Conservation (phyloP, 2,329 filamentous ascomycete genomes). For the Nigrospora sphaerica region DNA sequence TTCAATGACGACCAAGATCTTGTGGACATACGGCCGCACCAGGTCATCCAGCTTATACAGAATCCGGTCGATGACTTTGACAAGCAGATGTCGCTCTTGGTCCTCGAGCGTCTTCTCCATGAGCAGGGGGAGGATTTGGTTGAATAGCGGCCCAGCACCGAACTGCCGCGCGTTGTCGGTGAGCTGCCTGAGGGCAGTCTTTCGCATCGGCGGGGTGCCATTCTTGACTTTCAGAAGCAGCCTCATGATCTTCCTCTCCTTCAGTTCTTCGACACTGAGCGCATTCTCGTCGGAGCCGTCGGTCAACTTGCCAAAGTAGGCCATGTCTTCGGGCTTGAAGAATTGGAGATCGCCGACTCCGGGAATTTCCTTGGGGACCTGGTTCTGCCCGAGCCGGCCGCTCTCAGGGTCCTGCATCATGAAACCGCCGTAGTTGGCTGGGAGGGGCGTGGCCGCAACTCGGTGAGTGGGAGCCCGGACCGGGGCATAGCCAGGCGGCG, state of each 20-base stretch:
- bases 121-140: constrained; percentile 90
- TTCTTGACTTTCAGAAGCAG: constrained; percentile 98
- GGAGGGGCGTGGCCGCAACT: constrained; percentile 63
- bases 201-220: constrained; percentile 95
- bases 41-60: constrained; percentile 97
- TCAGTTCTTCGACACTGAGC: constrained; percentile 88
- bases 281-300: constrained; percentile 89
- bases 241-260: constrained; percentile 98
- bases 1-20: constrained; percentile 97
- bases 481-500: constrained; percentile 86
- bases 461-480: constrained; percentile 71
- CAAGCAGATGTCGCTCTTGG: constrained; percentile 93
- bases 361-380: constrained; percentile 90
- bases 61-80: constrained; percentile 98
- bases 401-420: constrained; percentile 97
- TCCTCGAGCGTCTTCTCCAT: constrained; percentile 99
- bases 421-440: constrained; percentile 68
- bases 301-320: constrained; percentile 95
- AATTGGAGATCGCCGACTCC: constrained; percentile 95
- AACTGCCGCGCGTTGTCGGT: constrained; percentile 97
- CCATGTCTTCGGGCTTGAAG: constrained; percentile 98
- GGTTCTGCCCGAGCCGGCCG: constrained; percentile 74
- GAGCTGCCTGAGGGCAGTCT: constrained; percentile 92
- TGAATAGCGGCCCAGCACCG: constrained; percentile 88
- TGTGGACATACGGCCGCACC: constrained; percentile 93